These are phyloP conservation scores for Lichtheimia corymbifera DNA, from an alignment of 371 early-diverging fungal genomes.

Conservation along the genomic window DNA sequence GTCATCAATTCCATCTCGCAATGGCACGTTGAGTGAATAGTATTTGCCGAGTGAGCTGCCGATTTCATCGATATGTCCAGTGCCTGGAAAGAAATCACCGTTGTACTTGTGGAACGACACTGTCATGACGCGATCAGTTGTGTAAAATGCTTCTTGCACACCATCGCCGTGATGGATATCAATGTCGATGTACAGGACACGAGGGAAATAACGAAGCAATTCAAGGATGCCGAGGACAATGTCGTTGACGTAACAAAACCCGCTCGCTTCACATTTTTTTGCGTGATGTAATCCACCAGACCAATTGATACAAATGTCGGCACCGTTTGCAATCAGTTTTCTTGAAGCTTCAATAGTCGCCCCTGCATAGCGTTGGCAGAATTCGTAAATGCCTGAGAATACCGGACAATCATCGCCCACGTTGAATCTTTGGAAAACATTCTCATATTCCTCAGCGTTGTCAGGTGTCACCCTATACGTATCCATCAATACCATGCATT, in stretches of 20 bases:
- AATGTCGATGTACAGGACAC: conserved; percentile 94
- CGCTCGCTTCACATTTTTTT: conserved; percentile 89
- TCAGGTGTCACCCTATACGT: conserved; percentile 84
- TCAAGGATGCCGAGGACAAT: conserved; percentile 92
- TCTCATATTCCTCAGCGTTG: conserved; percentile 71
- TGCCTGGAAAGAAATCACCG: conserved; percentile 93
- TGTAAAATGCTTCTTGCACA: conserved; percentile 94
- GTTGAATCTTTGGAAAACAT: conserved; percentile 78
- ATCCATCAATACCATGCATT: neutral
- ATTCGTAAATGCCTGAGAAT: conserved; percentile 97
- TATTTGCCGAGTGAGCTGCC: conserved; percentile 77
- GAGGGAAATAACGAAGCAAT: conserved; percentile 77
- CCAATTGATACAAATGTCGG: conserved; percentile 94
- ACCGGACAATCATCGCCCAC: conserved; percentile 98
- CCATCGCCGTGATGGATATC: conserved; percentile 98
- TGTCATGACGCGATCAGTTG: conserved; percentile 91
- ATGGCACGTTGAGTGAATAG: conserved; percentile 90
- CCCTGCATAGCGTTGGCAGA: conserved; percentile 88
- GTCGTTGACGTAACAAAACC: conserved; percentile 97
- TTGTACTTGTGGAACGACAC: conserved; percentile 95
- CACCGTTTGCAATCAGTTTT: conserved; percentile 72
- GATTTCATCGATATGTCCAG: conserved; percentile 83
- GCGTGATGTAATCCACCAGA: conserved; percentile 97
- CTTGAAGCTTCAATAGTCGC: conserved; percentile 87
- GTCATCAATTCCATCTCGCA: conserved; percentile 92